Conservation (phyloP, 139 green algal genomes). For the Coelastrella sp. region DNA sequence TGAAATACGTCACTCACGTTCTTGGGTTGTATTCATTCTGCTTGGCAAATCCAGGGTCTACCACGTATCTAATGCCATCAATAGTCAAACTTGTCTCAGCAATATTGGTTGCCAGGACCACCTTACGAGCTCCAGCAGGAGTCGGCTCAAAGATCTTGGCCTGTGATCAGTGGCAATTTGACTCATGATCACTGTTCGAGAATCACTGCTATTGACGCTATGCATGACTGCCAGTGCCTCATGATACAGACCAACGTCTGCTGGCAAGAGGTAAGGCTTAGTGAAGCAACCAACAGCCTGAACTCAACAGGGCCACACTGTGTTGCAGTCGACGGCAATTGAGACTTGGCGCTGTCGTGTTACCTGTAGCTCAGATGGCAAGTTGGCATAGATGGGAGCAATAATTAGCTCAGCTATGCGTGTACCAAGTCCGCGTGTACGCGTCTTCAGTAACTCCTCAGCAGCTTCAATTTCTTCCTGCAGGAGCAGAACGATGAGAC, state of each 20-base stretch:
- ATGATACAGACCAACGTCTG: no score
- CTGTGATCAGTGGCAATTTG: conserved; percentile 60
- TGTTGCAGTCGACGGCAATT: no score
- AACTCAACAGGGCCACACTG: no score
- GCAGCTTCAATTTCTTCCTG: conserved; percentile 97
- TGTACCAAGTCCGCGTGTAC: conserved; percentile 86
- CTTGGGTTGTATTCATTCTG: conserved; percentile 98
- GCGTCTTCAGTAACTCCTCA: conserved; percentile 93
- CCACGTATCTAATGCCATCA: conserved; percentile 97
- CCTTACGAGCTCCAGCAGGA: conserved; percentile 89
- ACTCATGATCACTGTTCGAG: no score
- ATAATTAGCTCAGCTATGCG: conserved; percentile 97
- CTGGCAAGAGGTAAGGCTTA: no score
- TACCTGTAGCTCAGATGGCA: conserved; percentile 94
- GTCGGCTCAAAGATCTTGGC: conserved; percentile 98
- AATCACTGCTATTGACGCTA: no score
- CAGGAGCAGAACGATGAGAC: not conserved
- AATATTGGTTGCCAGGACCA: conserved; percentile 99
- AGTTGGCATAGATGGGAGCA: conserved; percentile 97
- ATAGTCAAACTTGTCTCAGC: conserved; percentile 98
- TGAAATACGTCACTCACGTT: no score
- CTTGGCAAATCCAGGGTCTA: conserved; percentile 97
- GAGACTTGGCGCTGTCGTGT: no score
- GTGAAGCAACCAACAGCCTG: no score
- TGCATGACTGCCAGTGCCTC: no score